A percentile compares a stretch with the other conserved stretches of the same genome.
Evolutionary conservation across 1,139 yeast species (phyloP).

Genomic region (Candida sojae): DNA sequence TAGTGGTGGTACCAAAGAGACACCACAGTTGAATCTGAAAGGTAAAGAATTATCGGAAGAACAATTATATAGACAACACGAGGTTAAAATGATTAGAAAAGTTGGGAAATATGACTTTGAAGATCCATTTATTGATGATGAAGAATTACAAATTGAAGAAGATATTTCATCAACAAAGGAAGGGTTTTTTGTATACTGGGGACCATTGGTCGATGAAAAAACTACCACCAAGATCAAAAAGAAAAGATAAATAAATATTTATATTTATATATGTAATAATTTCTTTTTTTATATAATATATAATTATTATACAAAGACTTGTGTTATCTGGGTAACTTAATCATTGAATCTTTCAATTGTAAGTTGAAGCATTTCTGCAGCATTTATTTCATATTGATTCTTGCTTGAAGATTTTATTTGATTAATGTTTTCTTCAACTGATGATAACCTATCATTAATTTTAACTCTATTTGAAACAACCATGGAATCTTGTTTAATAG

Average conservation of each 20-base stretch:
- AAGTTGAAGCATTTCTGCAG: constrained; percentile 39
- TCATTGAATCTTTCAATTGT: constrained; percentile 39
- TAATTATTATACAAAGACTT: no score
- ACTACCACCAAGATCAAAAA: constrained; percentile 16
- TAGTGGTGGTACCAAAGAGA: not conserved
- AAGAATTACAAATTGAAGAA: constrained; percentile 90
- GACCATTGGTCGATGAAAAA: constrained; percentile 79
- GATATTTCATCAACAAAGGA: constrained; percentile 90
- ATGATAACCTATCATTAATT: constrained; percentile 21
- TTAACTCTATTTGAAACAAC: constrained; percentile 20
- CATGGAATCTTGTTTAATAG: constrained; percentile 31
- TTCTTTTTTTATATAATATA: no score
- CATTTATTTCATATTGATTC: constrained; percentile 29
- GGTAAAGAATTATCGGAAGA: constrained; percentile 49
- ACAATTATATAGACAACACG: constrained; percentile 45
- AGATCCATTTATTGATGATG: constrained; percentile 97
- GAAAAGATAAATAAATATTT: constrained; percentile 1
- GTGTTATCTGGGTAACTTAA: not conserved
- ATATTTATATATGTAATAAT: constrained; percentile 2
- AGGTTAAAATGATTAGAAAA: constrained; percentile 57
- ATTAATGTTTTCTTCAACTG: constrained; percentile 9
- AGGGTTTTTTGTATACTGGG: constrained; percentile 95
- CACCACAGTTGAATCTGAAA: constrained; percentile 29
- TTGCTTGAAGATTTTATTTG: constrained; percentile 14
- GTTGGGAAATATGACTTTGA: constrained; percentile 89